Evolutionary conservation across 2,329 filamentous ascomycete genomes (phyloP).

Genomic region (Aureobasidium sp.): DNA sequence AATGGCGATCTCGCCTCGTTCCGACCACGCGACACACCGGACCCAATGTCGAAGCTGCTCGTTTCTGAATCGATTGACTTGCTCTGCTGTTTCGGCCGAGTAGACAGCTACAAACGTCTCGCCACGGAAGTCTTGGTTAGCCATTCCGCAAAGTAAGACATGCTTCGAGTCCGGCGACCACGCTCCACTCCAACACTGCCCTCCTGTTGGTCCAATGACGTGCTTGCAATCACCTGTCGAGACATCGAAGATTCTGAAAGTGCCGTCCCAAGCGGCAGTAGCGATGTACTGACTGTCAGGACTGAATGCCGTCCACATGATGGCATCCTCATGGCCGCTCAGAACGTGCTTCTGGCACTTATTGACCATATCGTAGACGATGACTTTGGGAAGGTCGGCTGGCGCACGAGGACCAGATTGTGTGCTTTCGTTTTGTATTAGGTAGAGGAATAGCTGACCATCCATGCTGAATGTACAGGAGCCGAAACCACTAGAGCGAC

Average conservation of each 20-base stretch:
- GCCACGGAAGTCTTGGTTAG: not conserved
- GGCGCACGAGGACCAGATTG: not conserved
- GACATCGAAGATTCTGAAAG: not conserved
- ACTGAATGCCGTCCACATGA: not conserved
- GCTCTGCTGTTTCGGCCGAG: not conserved
- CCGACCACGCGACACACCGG: not conserved
- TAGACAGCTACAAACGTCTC: not conserved
- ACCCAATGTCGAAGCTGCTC: not conserved
- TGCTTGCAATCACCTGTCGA: not conserved
- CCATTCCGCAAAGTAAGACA: not conserved
- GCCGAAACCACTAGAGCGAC: not conserved
- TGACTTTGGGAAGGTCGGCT: not conserved
- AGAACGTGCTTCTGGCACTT: not conserved
- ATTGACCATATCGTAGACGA: not conserved
- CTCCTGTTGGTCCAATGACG: not conserved
- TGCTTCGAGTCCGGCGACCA: not conserved
- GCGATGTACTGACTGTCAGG: not conserved
- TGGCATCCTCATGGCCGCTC: not conserved
- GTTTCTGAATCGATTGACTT: not conserved
- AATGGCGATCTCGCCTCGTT: not conserved
- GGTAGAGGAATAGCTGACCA: not conserved
- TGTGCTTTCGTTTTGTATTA: not conserved
- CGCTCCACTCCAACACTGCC: not conserved
- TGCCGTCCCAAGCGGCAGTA: not conserved
- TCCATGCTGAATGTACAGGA: not conserved